Conservation (phyloP, 805 yeast genomes). For the Diddensiella transvaalensis region DNA sequence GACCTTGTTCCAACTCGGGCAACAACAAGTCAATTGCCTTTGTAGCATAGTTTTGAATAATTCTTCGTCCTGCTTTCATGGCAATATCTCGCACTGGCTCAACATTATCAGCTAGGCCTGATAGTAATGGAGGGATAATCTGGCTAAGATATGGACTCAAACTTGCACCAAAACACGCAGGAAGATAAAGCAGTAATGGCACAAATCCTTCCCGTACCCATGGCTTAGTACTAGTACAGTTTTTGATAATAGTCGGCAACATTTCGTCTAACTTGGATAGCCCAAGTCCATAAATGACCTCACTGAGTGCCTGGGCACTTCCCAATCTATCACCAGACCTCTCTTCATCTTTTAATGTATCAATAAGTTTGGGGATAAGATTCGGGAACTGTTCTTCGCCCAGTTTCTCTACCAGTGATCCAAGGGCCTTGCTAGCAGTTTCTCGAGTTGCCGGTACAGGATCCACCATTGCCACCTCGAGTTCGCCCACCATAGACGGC, state of each 20-base stretch:
- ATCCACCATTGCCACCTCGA: constrained; percentile 94
- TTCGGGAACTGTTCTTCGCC: constrained; percentile 97
- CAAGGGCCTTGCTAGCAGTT: constrained; percentile 95
- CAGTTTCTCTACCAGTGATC: constrained; percentile 90
- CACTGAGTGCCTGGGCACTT: constrained; percentile 94
- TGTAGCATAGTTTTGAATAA: constrained; percentile 86
- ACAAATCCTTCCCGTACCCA: constrained; percentile 87
- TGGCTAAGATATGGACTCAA: constrained; percentile 83
- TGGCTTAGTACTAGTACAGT: constrained; percentile 62
- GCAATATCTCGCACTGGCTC: constrained; percentile 88
- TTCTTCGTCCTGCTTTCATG: constrained; percentile 84
- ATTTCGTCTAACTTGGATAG: constrained; percentile 81
- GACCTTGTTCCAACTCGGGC: constrained; percentile 90
- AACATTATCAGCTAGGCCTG: constrained; percentile 85
- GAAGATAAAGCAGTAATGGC: constrained; percentile 84
- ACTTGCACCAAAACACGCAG: constrained; percentile 90
- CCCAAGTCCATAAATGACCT: constrained; percentile 91
- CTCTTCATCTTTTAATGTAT: constrained; percentile 69
- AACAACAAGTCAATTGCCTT: constrained; percentile 88
- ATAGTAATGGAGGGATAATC: constrained; percentile 86
- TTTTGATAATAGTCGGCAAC: constrained; percentile 71
- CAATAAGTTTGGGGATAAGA: constrained; percentile 74
- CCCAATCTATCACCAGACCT: constrained; percentile 92
- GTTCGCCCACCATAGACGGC: constrained; percentile 68
- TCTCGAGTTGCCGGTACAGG: constrained; percentile 97